These are phyloP conservation scores for Colletotrichum nymphaeae DNA, from an alignment of 2,329 filamentous ascomycete species.

Conservation along the genomic window DNA sequence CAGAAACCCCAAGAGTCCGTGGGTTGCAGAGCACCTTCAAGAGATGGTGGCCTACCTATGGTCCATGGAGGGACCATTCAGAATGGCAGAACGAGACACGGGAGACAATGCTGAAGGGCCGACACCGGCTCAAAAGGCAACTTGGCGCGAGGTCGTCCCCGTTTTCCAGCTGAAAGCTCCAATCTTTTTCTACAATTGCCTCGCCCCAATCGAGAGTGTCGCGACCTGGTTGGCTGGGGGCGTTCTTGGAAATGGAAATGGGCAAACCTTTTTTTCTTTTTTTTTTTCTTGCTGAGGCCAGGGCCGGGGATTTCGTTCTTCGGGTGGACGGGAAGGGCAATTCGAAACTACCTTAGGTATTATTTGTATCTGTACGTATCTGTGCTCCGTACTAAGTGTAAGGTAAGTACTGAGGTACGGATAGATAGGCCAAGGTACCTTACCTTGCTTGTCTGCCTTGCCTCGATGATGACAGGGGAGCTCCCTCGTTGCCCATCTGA, in stretches of 20 bases:
- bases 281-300: not conserved
- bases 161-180: not conserved
- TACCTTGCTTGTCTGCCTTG: not conserved
- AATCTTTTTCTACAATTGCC: too few species aligned
- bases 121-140: constrained; percentile 26
- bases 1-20: not conserved
- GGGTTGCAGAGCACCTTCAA: not conserved
- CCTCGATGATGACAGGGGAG: not conserved
- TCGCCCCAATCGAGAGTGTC: not conserved
- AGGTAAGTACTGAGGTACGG: not conserved
- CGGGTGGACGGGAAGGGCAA: not conserved
- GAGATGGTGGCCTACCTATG: not conserved
- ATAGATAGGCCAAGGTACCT: not conserved
- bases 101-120: constrained; percentile 12
- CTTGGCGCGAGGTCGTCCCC: constrained; percentile 15
- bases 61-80: not conserved
- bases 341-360: not conserved
- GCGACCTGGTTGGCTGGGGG: not conserved
- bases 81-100: not conserved
- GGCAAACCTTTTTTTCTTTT: not conserved
- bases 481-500: not conserved
- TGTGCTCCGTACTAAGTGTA: too few species aligned
- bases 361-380: not conserved
- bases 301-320: not conserved
- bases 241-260: not conserved